A percentile compares a stretch with the other conserved stretches of the same genome.
Evolutionary conservation across 1,139 yeast genomes (phyloP).

Genomic region (Pneumocystis wakefieldiae): DNA sequence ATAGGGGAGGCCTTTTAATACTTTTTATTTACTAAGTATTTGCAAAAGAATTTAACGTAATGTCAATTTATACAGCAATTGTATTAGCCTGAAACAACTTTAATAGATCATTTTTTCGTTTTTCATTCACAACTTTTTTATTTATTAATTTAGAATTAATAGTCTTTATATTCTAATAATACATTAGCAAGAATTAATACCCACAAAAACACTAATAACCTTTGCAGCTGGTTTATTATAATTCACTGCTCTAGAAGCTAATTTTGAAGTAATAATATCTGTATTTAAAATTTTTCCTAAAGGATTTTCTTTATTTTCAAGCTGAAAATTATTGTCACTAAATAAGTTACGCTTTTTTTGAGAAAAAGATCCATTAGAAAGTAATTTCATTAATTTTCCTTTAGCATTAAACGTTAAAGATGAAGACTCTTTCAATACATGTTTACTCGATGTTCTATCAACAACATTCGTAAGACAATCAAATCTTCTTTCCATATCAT

Average conservation of each 20-base stretch:
- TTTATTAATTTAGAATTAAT: background rate
- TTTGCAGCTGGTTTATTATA: background rate
- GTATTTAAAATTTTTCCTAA: background rate
- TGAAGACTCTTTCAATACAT: background rate
- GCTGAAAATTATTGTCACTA: background rate
- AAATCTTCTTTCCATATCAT: background rate
- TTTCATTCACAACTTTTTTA: background rate
- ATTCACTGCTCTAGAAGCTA: background rate
- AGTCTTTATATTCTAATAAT: background rate
- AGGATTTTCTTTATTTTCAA: background rate
- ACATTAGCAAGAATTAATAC: background rate
- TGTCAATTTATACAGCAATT: background rate
- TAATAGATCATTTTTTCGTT: background rate
- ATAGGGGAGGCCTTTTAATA: background rate
- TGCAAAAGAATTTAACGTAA: background rate
- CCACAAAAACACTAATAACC: background rate
- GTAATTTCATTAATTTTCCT: background rate
- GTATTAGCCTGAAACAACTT: background rate
- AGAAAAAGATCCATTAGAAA: background rate
- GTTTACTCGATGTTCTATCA: background rate
- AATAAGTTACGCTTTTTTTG: background rate
- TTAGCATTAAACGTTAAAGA: background rate
- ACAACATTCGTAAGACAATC: background rate
- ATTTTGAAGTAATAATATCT: background rate
- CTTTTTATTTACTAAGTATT: background rate